A percentile compares a stretch with the other conserved stretches of the same genome.
These are phyloP conservation scores for Pulveroboletus frians DNA, from an alignment of 768 basidiomycete genomes.

Conservation along the genomic window DNA sequence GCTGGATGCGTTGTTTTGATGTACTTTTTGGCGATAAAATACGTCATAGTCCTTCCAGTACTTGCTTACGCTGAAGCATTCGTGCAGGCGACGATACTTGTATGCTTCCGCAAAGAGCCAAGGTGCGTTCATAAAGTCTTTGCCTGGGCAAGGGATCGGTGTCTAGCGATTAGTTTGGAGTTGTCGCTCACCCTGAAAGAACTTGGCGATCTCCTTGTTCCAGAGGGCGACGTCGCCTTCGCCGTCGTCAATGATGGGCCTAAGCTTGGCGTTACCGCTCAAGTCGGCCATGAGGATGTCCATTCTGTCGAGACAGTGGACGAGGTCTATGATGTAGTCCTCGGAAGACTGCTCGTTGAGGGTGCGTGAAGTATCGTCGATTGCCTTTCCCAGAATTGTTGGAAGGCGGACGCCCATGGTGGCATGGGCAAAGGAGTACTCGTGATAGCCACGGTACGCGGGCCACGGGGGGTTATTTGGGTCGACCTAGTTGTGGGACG, in stretches of 20 bases:
- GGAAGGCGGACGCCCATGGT: slow-evolving; percentile 96
- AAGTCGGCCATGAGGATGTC: slow-evolving; percentile 84
- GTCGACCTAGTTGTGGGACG: slow-evolving; percentile 47
- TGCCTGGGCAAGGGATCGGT: slow-evolving; percentile 40
- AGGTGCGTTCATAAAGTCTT: slow-evolving; percentile 92
- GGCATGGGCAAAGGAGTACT: slow-evolving; percentile 82
- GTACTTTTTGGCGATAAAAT: slow-evolving; percentile 90
- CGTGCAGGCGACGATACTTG: slow-evolving; percentile 86
- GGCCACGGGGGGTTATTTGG: slow-evolving; percentile 84
- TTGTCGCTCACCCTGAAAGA: slow-evolving; percentile 66
- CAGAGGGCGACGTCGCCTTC: slow-evolving; percentile 91
- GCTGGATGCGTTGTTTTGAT: slow-evolving; percentile 1
- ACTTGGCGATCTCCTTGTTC: slow-evolving; percentile 97
- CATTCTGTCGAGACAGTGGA: slow-evolving; percentile 84
- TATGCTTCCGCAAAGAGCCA: slow-evolving; percentile 97
- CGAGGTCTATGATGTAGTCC: slow-evolving; percentile 80
- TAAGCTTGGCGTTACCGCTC: slow-evolving; percentile 74
- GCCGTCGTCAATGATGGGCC: slow-evolving; percentile 85
- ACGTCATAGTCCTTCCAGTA: slow-evolving; percentile 91
- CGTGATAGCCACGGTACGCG: slow-evolving; percentile 75
- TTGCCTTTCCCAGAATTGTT: slow-evolving; percentile 92
- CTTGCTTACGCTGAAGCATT: slow-evolving; percentile 89
- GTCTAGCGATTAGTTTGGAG: background rate
- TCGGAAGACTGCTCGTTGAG: slow-evolving; percentile 82
- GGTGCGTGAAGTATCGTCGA: slow-evolving; percentile 85